Evolutionary conservation across 2,329 filamentous ascomycete species (phyloP).

Genomic region (Xylariales sp.): DNA sequence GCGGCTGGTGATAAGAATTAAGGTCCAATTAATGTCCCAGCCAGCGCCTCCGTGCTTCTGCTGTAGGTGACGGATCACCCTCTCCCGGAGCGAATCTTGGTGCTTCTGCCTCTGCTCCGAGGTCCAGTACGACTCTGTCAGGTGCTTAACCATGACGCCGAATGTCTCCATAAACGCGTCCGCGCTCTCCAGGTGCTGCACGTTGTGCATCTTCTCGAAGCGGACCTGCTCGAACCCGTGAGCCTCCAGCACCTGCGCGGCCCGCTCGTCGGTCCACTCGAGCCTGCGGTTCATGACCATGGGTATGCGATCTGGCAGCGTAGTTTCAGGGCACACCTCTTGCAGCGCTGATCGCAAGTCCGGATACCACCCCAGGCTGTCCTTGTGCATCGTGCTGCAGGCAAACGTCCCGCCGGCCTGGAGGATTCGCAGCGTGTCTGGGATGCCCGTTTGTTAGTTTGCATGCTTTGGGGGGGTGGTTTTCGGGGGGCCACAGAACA

Average conservation of each 20-base stretch:
- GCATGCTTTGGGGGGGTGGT: too few relatives aligned
- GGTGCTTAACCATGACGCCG: conserved; percentile 33
- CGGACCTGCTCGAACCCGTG: conserved; percentile 34
- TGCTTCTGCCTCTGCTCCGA: conserved; percentile 35
- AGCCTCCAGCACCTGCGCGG: conserved; percentile 28
- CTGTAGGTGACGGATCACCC: conserved; percentile 26
- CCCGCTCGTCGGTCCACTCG: conserved; percentile 35
- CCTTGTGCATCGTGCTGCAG: conserved; percentile 29
- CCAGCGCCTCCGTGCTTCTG: conserved; percentile 31
- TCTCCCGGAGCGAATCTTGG: conserved; percentile 23
- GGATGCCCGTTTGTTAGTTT: too few relatives aligned
- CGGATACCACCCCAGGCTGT: conserved; percentile 27
- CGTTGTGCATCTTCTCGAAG: conserved; percentile 24
- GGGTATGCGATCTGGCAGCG: conserved; percentile 25
- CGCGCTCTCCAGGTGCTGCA: conserved; percentile 24
- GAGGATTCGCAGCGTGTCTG: conserved; percentile 34
- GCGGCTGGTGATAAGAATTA: conserved; percentile 20
- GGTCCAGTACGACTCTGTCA: conserved; percentile 33
- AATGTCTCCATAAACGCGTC: conserved; percentile 30
- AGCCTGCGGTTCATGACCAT: conserved; percentile 36
- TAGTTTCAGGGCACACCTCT: conserved; percentile 34
- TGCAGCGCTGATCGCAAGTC: conserved; percentile 34
- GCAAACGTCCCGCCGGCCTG: conserved; percentile 33
- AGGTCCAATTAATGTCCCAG: conserved; percentile 30
- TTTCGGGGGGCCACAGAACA: too few relatives aligned